phyloP scores from a whole-genome alignment of 1,284 basidiomycete species.

The Vanrija pseudolonga region DNA sequence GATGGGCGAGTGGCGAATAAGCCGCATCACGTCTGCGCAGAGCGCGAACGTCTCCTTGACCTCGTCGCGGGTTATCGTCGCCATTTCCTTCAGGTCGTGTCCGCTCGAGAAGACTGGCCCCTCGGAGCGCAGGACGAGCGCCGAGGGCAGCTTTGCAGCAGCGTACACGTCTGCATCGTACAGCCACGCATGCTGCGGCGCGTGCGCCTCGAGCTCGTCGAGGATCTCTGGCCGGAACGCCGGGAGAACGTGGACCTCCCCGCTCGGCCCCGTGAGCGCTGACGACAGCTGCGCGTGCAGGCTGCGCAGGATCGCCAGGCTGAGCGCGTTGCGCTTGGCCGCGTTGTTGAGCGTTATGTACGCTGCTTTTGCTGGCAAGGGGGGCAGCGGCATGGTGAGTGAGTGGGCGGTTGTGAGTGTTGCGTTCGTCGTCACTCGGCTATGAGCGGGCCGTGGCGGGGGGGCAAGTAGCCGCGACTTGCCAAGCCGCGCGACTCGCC shows the following conservation, averaged over 20 bases:
- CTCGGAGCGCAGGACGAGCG: conserved; percentile 15
- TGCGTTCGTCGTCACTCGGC: too few species aligned
- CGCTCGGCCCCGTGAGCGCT: conserved; percentile 1
- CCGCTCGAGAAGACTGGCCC: conserved; percentile 17
- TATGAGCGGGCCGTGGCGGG: too few species aligned
- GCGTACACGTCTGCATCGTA: not conserved
- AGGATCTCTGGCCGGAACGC: conserved; percentile 10
- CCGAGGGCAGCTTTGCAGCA: conserved; percentile 7
- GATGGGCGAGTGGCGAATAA: conserved; percentile 13
- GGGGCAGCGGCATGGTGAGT: not conserved
- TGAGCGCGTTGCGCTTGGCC: conserved; percentile 18
- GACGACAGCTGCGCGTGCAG: conserved; percentile 10
- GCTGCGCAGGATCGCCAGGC: conserved; percentile 13
- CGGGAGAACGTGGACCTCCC: conserved; percentile 7
- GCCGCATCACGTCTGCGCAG: conserved; percentile 19
- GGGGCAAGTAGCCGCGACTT: too few species aligned
- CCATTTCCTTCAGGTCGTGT: conserved; percentile 18
- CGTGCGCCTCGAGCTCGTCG: conserved; percentile 7
- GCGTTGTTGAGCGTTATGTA: conserved; percentile 20
- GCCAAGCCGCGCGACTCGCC: too few species aligned
- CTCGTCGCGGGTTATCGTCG: conserved; percentile 11
- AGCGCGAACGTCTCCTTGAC: conserved; percentile 19
- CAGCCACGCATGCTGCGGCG: conserved; percentile 12
- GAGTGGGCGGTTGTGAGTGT: too few species aligned
- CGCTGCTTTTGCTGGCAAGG: conserved; percentile 13